Conservation (phyloP, 2,329 filamentous ascomycete genomes). For the Monosporascus ibericus region DNA sequence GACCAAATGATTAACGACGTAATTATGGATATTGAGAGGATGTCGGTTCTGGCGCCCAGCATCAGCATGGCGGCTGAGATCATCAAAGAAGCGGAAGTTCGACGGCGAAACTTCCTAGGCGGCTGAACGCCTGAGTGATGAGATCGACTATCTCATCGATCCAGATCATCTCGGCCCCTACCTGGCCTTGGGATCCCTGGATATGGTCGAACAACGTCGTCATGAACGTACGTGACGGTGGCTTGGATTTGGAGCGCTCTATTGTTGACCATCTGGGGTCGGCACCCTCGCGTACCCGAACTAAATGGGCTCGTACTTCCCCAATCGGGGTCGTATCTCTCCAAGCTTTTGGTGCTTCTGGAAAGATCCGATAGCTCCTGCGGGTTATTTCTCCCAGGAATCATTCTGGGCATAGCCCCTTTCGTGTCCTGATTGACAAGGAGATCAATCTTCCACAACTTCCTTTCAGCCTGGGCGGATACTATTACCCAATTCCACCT, state of each 20-base stretch:
- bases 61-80: constrained; percentile 72
- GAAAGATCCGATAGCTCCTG: no score
- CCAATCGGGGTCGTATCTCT: no score
- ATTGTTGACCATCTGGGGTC: not conserved
- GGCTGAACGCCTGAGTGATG: constrained; percentile 30
- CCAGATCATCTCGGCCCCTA: constrained; percentile 5
- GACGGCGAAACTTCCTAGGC: constrained; percentile 57
- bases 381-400: no score
- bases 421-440: not conserved
- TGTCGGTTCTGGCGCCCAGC: constrained; percentile 70
- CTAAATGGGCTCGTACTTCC: no score
- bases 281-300: not conserved
- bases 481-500: not conserved
- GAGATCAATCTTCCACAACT: not conserved
- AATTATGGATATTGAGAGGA: constrained; percentile 67
- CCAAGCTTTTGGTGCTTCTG: no score
- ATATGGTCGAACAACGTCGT: not conserved
- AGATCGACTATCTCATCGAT: constrained; percentile 9
- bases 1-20: constrained; percentile 75
- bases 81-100: constrained; percentile 69
- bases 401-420: not conserved
- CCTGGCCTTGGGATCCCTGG: not conserved
- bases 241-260: not conserved
- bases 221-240: not conserved
- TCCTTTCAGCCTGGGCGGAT: not conserved